These are phyloP conservation scores for Colletotrichum eremochloae DNA, from an alignment of 2,329 filamentous ascomycete genomes.

Conservation along the genomic window DNA sequence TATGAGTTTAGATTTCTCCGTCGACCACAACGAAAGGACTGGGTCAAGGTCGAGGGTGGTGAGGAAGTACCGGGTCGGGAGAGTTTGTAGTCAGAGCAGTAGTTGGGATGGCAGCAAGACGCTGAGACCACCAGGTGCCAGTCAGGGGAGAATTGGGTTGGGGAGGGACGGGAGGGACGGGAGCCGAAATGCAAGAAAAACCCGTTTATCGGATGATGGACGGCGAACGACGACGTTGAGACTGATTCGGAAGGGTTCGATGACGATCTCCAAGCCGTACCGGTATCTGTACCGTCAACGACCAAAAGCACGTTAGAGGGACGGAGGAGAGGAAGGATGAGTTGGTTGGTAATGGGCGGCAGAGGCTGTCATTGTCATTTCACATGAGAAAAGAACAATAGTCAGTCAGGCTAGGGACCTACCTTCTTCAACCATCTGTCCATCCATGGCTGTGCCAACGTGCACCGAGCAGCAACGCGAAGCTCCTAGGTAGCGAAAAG, in stretches of 20 bases:
- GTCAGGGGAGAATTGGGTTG: constrained; percentile 19
- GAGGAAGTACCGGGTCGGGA: background rate
- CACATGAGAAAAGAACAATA: constrained; percentile 14
- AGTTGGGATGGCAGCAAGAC: constrained; percentile 12
- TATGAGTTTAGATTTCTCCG: background rate
- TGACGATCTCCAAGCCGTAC: constrained; percentile 26
- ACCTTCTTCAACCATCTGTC: background rate
- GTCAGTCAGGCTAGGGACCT: background rate
- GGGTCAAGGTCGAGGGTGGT: background rate
- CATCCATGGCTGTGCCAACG: constrained; percentile 6
- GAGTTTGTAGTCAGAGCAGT: constrained; percentile 21
- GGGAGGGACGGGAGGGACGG: constrained; percentile 16
- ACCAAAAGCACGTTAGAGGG: background rate
- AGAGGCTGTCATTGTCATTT: constrained; percentile 8
- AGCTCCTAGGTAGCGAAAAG: background rate
- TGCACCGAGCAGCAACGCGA: background rate
- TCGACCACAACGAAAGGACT: background rate
- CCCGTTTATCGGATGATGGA: constrained; percentile 26
- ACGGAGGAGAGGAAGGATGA: background rate
- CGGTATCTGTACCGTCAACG: background rate
- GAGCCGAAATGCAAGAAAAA: constrained; percentile 22
- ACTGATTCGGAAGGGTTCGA: constrained; percentile 12
- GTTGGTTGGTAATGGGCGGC: background rate
- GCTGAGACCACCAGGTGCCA: constrained; percentile 22
- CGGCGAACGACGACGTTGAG: constrained; percentile 6